Evolutionary conservation across 2,329 filamentous ascomycete species (phyloP), one percentile per base, ranked within the genome.

Genomic region (Epichloe amarillans): DNA sequence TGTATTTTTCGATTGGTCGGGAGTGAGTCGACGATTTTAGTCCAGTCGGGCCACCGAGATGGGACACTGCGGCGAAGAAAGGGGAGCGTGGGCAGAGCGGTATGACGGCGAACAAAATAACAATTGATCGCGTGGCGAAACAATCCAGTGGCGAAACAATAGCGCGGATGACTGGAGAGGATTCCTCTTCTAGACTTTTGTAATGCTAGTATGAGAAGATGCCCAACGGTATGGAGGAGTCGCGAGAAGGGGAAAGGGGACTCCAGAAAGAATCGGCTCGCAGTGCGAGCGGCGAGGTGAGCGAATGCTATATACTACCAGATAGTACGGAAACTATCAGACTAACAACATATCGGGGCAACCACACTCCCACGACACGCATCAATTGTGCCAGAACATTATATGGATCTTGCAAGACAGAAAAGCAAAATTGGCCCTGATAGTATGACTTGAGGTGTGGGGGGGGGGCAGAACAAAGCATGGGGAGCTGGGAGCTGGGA

Each of bases 361-460:
- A 35, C 36, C 33, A 23, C 23, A 33, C 43, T 37, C 26, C 46
- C 17, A 23, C 39, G 46, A 26, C 19, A 42, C 46, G 23, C 37
- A 47, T 38, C 30, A 39, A 23, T 14, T 7, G 26, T 23, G 23
- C 46, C 35, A 41, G 44, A 35, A 30, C 7, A 40, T 36, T 37
- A 35, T 47, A 47, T 46, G 49, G 49, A 50, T 46, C 42, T 50
- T 14, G 42, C 50, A 21, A 23, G 45, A 48, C 39, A 51, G 50
- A 48, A 47, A 48, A 47, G 50, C 50, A 51, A 51, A 44, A 51
- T 43, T 37, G 39, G 5, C 37, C 42, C 15, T 33, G 14, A 35
- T 36, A 30, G 30, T 30, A 30, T 30, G 30, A 30, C 26, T 30
- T 10, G 26, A 30, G 12, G 38, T 17, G 38, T 3, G 38, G 37